These are phyloP conservation scores for Aspergillus cavernicola DNA, from an alignment of 495 filamentous ascomycete genomes.

Conservation along the genomic window DNA sequence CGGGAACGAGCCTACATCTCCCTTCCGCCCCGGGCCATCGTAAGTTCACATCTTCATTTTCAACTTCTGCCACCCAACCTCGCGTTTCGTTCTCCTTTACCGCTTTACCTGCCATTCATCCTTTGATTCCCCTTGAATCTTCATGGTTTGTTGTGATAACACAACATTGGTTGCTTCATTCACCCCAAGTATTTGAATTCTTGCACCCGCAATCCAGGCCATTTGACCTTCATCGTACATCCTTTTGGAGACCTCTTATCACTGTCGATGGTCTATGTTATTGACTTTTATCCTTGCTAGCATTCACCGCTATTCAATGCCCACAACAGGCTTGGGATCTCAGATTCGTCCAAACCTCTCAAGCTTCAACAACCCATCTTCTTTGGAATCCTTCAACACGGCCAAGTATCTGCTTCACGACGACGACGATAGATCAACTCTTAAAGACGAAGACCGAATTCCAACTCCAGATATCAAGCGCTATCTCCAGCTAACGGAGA, in stretches of 20 bases:
- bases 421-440: slow-evolving; percentile 59
- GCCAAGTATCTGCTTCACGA: slow-evolving; percentile 79
- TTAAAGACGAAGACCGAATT: slow-evolving; percentile 47
- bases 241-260: slow-evolving; percentile 13
- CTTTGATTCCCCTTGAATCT: not conserved
- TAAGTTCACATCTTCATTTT: slow-evolving; percentile 25
- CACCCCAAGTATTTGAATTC: not conserved
- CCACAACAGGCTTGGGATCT: slow-evolving; percentile 60
- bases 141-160: slow-evolving; percentile 8
- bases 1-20: slow-evolving; percentile 28
- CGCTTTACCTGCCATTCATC: not conserved
- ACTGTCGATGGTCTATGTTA: slow-evolving; percentile 6
- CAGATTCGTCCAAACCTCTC: slow-evolving; percentile 51
- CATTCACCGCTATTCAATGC: slow-evolving; percentile 86
- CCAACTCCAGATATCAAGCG: slow-evolving; percentile 63
- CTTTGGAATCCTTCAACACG: slow-evolving; percentile 70
- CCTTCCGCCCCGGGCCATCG: slow-evolving; percentile 36
- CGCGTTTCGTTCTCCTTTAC: not conserved
- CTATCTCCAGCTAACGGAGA: slow-evolving; percentile 67
- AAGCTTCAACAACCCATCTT: slow-evolving; percentile 38
- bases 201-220: not conserved
- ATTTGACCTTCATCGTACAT: slow-evolving; percentile 9
- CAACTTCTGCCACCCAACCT: slow-evolving; percentile 9
- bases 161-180: not conserved
- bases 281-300: slow-evolving; percentile 33